phyloP scores from a whole-genome alignment of 371 early-diverging fungal species.

The Batkoa obscura region DNA sequence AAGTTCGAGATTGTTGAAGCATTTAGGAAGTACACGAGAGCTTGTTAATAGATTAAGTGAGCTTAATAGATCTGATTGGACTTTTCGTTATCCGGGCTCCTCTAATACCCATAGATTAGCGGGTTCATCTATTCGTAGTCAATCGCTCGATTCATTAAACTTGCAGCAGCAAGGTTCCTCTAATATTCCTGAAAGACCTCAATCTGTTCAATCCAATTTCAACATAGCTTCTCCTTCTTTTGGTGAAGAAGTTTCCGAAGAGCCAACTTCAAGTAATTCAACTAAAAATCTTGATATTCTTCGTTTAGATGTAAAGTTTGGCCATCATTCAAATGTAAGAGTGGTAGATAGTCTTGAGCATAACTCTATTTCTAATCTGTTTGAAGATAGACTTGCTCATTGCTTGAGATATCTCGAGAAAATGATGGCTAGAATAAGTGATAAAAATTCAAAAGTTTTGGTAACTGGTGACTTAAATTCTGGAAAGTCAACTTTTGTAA shows the following conservation, averaged over 20 bases:
- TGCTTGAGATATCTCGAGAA: constrained; percentile 56
- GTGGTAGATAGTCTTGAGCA: constrained; percentile 20
- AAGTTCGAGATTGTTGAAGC: not conserved
- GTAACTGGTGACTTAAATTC: constrained; percentile 96
- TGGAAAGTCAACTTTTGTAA: constrained; percentile 92
- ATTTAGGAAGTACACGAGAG: not conserved
- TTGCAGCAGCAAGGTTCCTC: not conserved
- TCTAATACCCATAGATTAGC: not conserved
- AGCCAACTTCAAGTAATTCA: too few species aligned
- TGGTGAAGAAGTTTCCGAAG: too few species aligned
- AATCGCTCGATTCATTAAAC: not conserved
- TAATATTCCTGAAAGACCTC: too few species aligned
- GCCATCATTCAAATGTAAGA: not conserved
- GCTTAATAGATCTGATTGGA: constrained; percentile 3
- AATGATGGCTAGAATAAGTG: constrained; percentile 60
- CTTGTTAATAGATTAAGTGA: not conserved
- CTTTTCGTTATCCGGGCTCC: not conserved
- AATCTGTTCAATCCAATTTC: not conserved
- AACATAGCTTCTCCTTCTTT: not conserved
- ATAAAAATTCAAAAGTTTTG: constrained; percentile 78
- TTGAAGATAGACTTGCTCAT: constrained; percentile 40
- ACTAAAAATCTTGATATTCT: constrained; percentile 4
- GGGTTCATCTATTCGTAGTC: too few species aligned
- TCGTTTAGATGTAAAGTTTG: not conserved
- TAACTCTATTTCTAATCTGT: constrained; percentile 42